Base-by-base conservation (phyloP, 352 stramenopile genomes). In the Phytopythium kandeliae region DNA sequence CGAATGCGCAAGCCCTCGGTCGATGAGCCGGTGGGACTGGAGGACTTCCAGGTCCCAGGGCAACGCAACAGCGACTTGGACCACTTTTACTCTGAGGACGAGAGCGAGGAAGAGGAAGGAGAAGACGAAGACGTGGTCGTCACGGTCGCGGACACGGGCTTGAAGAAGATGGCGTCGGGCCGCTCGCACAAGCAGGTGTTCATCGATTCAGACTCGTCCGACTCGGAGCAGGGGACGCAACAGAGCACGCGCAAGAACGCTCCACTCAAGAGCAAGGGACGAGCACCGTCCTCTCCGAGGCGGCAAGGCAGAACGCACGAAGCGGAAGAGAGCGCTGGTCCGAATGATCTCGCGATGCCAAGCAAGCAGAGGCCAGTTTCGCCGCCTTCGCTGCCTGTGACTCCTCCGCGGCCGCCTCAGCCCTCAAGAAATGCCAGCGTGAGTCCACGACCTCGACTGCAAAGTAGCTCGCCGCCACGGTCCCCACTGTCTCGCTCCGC, bases 1-100 rank as follows among this genome's bases (percentile, higher is more conserved):
- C 34, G 52, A 37, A 17, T 31, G 4, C 55, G 49, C 19, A 67
- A 69, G 35, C 15, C 40, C 7, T 72, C 59, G 34, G 36, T 58
- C 12, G 69, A 78, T 43, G 60, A 76, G 38, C 50, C 67, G 15
- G 68, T 87, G 37, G 69, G 70, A 31, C 51, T 92, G n/a, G 80
- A 90, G 31, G 83, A 93, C 52, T 93, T 92, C 44, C 70, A 86
- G 37, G 80, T 88, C 2, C 75, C 75, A 2, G 83, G 81, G 57
- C 40, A 56, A 15, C 70, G 71, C 22, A 64, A 57, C 19, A 76
- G 64, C 17, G 78, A 93, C 25, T 53, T 93, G 22, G 78, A 92
- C 49, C 61, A 73, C 33, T 93, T 93, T 57, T 92, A 90, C 51
- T 90, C 80, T 3, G 76, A 90, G 33, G 68, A 87, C 36, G 78